Base-by-base conservation (phyloP, 2,329 filamentous ascomycete species). In the Xylaria sp. region DNA sequence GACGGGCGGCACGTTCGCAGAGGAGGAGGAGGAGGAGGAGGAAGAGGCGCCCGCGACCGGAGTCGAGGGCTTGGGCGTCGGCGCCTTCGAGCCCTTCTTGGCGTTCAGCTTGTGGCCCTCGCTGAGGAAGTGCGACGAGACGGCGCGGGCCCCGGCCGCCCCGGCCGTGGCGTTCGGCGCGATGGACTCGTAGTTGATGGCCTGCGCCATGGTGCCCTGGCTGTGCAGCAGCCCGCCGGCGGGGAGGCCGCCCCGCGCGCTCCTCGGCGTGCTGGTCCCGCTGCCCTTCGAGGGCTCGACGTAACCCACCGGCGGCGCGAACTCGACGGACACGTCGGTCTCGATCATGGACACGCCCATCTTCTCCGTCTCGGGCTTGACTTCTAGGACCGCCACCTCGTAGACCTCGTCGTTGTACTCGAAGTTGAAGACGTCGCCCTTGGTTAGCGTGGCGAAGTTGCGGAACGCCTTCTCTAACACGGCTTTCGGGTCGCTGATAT, bases 391-490 rank as follows among this genome's bases (percentile, higher is more conserved):
- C 2, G 91, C 92, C 69, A 99, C 91, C 60, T 94, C 89, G 76
- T 94, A 99, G 8, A 92, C 81, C 57, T 92, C 89, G 69, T 97
- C 92, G 72, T 99, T 99, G 77, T 99, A 99, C 64, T 88, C 83
- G 71, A 99, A 99, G 60, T 90, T 95, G 79, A 99, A 99, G 40
- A 96, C 81, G 69, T 99, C 94, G 60, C 92, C 92, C 68, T 92
- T 91, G 2, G 92, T 96, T 16, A 97, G 81, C 46, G 93, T 93
- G 16, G 92, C 91, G 75, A 97, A 99, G 74, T 95, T 95, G 40
- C 93, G 88, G 75, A 99, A 97, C 0, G 92, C 93, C 66, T 94
- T 94, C 75, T 99, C 94, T 24, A 99, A 85, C 11, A 99, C 94
- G 39, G 94, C 94, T 75, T 96, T 97, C 19, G 94, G 94, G 67